Percentiles rank a stretch among this genome's conserved stretches.
Evolutionary conservation across 768 basidiomycete species (phyloP).

Genomic region (Leucocoprinus sp.): DNA sequence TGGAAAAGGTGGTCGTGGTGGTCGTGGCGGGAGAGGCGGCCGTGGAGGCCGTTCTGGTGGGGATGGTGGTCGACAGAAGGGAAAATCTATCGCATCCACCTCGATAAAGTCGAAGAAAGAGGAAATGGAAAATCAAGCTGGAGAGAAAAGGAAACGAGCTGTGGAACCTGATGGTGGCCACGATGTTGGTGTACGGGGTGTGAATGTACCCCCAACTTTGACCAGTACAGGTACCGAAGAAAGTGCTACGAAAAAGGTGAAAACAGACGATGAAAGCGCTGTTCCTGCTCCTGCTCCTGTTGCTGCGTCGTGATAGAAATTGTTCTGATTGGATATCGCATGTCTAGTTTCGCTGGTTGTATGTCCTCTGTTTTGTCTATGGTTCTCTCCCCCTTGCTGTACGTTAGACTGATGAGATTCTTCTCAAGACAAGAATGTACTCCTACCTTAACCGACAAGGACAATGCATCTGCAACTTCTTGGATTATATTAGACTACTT

Average conservation of each 20-base stretch:
- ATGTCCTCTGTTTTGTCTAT: neutral
- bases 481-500: too few relatives aligned
- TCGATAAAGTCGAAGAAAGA: conserved; percentile 11
- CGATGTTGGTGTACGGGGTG: conserved; percentile 57
- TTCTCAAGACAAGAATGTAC: conserved; percentile 3
- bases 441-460: neutral
- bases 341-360: neutral
- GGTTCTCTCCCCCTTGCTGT: neutral
- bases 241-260: conserved; percentile 34
- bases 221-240: conserved; percentile 18
- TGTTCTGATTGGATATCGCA: neutral
- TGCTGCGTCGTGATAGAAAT: neutral
- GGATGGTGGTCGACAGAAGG: conserved; percentile 32
- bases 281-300: conserved; percentile 1
- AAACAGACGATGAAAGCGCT: conserved; percentile 27
- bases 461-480: conserved; percentile 5
- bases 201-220: conserved; percentile 45
- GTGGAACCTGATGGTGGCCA: conserved; percentile 75
- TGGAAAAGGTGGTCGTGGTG: conserved; percentile 21
- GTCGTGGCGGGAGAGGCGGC: conserved; percentile 18
- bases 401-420: neutral
- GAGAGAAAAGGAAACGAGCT: conserved; percentile 71
- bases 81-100: conserved; percentile 25
- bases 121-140: conserved; percentile 33
- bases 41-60: conserved; percentile 28